Evolutionary conservation across 257 asterid species (phyloP), one percentile per base, ranked within the genome.

Genomic region (Mitragyna speciosa): DNA sequence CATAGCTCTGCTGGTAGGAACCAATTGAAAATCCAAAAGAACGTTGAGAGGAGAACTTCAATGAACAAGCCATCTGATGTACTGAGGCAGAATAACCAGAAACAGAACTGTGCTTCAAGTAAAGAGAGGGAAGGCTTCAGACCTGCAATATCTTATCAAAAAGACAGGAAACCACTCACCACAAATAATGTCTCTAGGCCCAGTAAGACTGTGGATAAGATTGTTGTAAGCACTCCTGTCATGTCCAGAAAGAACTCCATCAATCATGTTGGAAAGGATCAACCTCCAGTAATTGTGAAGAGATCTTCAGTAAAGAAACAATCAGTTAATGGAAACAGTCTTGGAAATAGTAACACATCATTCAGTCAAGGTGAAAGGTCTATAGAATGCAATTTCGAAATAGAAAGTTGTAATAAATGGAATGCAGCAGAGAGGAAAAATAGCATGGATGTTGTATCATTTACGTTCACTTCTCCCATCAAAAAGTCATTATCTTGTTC

Each of bases 401-500:
- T 81, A 83, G 93, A 87, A 80, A 87, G 83, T 81, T 87, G 80
- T 80, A 74, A 88, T 31, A 79, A 88, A 49, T 93, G 94, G 95
- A 93, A 90, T 76, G 83, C 82, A 79, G 75, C 86, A 79, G 97
- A 88, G 80, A 87, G 86, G 86, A 89, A 84, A 76, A 92, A 72
- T 84, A 83, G 91, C 81, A 81, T 76, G 79, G 98, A 96, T 84
- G 95, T 96, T 9, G 97, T 96, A 74, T 96, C 99, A 45, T 96
- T 96, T 88, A 96, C 99, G 79, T 96, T 96, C 83, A 90, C 95
- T 70, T 96, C 99, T 70, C 99, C 99, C 31, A 91, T 96, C 8
- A 94, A 96, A 81, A 96, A 90, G 80, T 74, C 93, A 22, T 83
- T 86, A 63, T 78, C 87, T 78, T 89, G 86, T 36, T 80, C 88